Conservation (phyloP, 1,284 basidiomycete species). For the Marasmius tenuissimus region DNA sequence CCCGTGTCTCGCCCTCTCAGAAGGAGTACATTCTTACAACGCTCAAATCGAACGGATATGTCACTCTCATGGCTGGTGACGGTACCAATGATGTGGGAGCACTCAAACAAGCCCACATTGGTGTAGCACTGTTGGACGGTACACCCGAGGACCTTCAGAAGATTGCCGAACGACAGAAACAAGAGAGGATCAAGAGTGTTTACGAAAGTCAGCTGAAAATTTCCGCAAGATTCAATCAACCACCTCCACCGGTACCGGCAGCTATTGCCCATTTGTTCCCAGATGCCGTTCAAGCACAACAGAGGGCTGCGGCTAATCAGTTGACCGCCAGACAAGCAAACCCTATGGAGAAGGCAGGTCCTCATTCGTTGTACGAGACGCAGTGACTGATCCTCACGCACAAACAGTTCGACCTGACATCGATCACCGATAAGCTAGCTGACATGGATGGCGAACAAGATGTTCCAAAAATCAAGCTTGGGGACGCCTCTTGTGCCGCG, state of each 20-base stretch:
- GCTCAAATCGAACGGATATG: constrained; percentile 84
- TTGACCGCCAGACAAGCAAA: constrained; percentile 73
- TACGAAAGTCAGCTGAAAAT: constrained; percentile 93
- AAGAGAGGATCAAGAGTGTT: constrained; percentile 91
- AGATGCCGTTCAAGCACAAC: constrained; percentile 87
- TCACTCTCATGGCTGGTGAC: constrained; percentile 95
- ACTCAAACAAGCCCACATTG: constrained; percentile 94
- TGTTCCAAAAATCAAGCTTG: constrained; percentile 94
- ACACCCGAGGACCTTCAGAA: constrained; percentile 88
- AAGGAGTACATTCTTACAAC: constrained; percentile 93
- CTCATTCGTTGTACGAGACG: background rate
- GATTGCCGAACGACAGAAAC: constrained; percentile 88
- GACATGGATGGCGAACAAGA: constrained; percentile 93
- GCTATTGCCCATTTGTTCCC: constrained; percentile 85
- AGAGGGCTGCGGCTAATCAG: constrained; percentile 67
- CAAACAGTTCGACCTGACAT: constrained; percentile 78
- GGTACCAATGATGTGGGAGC: constrained; percentile 98
- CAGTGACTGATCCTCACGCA: background rate
- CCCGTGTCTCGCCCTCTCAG: constrained; percentile 92
- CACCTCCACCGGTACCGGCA: constrained; percentile 86
- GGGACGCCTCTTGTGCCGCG: constrained; percentile 94
- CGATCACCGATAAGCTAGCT: constrained; percentile 87
- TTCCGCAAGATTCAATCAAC: constrained; percentile 85
- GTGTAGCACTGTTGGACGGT: constrained; percentile 90
- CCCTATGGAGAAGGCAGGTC: constrained; percentile 83